Base-by-base conservation (phyloP, 2,329 filamentous ascomycete species). In the Cercospora sojina region DNA sequence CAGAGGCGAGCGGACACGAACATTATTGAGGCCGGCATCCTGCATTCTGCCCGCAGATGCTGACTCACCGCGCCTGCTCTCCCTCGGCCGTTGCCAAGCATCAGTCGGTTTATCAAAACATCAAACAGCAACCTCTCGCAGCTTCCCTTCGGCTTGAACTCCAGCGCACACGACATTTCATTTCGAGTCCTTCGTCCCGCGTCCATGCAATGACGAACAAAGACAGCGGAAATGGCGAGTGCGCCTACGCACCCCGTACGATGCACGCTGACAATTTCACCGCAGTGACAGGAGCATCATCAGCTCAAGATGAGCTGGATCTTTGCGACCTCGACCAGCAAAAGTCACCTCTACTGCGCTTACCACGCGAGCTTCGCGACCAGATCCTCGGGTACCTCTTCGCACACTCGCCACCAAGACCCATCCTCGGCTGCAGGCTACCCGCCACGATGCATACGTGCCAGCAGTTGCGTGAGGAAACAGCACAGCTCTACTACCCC, bases 281-380 rank as follows among this genome's bases (percentile, higher is more conserved):
- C 13, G 58, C 35, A 41, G 38, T 23, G 2, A 9, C 58, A 49
- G 25, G 13, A 20, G 23, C 32, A 41, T 18, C n/a, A 25, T 13
- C 51, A 29, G 47, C 47, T 51, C 56, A 38, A 25, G 13, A 25
- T 12, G 29, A 25, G 38, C 18, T 49, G 35, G 25, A 16, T 10
- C 38, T 60, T 16, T 16, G 25, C 25, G 38, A 23, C 20, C 18
- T 49, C 32, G 23, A 64, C 6, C 55, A 59, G 8, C 25, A 18
- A n/a, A 47, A 20, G 5, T 47, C 64, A 2, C 64, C 57, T 10
- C 41, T 66, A 27, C 59, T 66, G 27, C 64, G 53, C 20, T 51
- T 66, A 3, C 64, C 64, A 10, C 32, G 64, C 41, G 64, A 66
- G 35, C 59, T 66, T n/a, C 64, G 60, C 12, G 64, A 63, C 18